phyloP scores from a whole-genome alignment of 495 filamentous ascomycete genomes.

The Neurospora sp. region DNA sequence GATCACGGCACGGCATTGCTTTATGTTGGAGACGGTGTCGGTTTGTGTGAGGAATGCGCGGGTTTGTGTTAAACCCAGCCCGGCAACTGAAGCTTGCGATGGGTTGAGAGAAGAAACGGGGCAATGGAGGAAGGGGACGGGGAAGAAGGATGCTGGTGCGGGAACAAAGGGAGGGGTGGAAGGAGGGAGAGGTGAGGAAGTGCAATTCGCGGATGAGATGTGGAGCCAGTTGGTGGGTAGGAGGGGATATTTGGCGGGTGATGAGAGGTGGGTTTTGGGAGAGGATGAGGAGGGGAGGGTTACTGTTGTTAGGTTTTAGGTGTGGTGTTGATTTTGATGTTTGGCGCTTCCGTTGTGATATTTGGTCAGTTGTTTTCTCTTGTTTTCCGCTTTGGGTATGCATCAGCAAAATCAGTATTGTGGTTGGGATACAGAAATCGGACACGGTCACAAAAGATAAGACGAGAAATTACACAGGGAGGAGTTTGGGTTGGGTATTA shows the following conservation, averaged over 20 bases:
- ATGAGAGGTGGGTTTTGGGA: conserved; percentile 54
- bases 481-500: background rate
- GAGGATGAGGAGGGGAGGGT: conserved; percentile 44
- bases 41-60: conserved; percentile 15
- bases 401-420: background rate
- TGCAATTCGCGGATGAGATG: conserved; percentile 33
- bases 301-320: conserved; percentile 45
- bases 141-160: background rate
- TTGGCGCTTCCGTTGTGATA: too few relatives aligned
- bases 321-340: background rate
- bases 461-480: background rate
- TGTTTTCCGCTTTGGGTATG: background rate
- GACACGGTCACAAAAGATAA: background rate
- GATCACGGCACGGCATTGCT: conserved; percentile 46
- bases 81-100: too few relatives aligned
- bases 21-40: conserved; percentile 32
- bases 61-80: too few relatives aligned
- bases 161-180: conserved; percentile 1
- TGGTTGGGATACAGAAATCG: background rate
- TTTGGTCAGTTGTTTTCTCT: too few relatives aligned
- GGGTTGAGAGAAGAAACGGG: background rate
- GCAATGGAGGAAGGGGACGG: background rate
- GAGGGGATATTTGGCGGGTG: conserved; percentile 49
- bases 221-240: conserved; percentile 42
- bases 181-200: conserved; percentile 17